phyloP scores from a whole-genome alignment of 257 asterid species.

The Solanum tarapatanum region DNA sequence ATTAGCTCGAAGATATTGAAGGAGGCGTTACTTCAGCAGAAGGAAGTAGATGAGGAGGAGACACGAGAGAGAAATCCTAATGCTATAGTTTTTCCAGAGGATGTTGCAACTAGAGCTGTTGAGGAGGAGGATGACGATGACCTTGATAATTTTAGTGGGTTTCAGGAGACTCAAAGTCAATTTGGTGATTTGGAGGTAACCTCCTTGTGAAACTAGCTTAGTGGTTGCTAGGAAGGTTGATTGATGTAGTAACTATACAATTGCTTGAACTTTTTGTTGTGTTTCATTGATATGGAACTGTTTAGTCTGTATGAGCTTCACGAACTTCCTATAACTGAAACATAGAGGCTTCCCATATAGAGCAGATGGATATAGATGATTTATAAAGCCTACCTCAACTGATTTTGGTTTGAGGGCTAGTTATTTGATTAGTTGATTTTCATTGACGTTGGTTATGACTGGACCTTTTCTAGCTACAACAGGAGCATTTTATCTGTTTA shows the following conservation, averaged over 20 bases:
- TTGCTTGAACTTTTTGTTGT: neutral
- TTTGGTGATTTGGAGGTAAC: conserved; percentile 48
- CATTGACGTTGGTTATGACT: neutral
- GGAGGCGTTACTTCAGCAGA: conserved; percentile 74
- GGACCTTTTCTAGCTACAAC: neutral
- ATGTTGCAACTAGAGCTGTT: conserved; percentile 14
- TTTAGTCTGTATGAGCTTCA: neutral
- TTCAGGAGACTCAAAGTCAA: conserved; percentile 61
- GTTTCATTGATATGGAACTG: neutral
- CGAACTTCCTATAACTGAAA: neutral
- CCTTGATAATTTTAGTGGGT: conserved; percentile 56
- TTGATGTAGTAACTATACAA: neutral
- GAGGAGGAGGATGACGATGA: conserved; percentile 41
- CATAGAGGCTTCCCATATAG: neutral
- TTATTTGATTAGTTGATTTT: neutral
- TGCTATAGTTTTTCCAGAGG: conserved; percentile 16
- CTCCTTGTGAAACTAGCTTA: neutral
- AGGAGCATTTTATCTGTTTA: neutral
- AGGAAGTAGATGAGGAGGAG: conserved; percentile 77
- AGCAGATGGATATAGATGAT: neutral
- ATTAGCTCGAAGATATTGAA: conserved; percentile 73
- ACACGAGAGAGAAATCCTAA: conserved; percentile 20
- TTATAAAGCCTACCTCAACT: neutral
- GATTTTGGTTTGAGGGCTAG: neutral
- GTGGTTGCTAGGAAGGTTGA: neutral